Evolutionary conservation across 116 monocot genomes (phyloP), one percentile per base, ranked within the genome.

Genomic region (Posidonia oceanica): DNA sequence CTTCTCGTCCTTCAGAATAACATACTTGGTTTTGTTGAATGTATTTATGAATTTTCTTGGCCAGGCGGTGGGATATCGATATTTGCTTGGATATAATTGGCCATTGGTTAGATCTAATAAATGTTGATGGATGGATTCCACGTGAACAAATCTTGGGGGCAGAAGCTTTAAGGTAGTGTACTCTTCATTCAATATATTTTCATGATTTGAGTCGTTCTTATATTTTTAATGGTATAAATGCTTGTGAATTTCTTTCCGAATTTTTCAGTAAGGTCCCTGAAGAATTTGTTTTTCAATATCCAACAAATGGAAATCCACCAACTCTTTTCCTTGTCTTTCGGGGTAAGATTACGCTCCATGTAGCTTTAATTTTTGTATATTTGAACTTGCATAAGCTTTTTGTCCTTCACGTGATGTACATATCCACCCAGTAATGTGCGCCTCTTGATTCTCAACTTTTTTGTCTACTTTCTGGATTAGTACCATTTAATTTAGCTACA

Each of bases 81-180:
- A 86, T 97, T 16, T 85, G 80, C 37, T 77, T 97, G 89, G 96
- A 97, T 72, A 85, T 97, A 48, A 72, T 97, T 82, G 92, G 91
- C 23, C 91, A 97, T 83, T 97, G 96, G 96, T 78, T 97, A 65
- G 96, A 97, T 85, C 75, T 97, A 13, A 70, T 97, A 39, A 97
- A 97, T 71, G 40, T 85, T 13, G 92, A 97, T 85, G 96, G 96
- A 69, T 97, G 96, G 96, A 97, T 97, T 80, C 96, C 96, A 69
- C 96, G 96, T 41, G 96, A 97, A 62, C 91, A 91, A 75, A 97
- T 97, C 48, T 64, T 97, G 60, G 96, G 96, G 39, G 87, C 85
- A 69, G 96, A 97, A 85, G 89, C 96, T 83, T 70, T 97, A 73
- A 91, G 96, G 96, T 97, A 66, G 7, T 16, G 39, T 16, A 39